phyloP scores from a whole-genome alignment of 2,329 filamentous ascomycete species.

The Aspergillus sp. region DNA sequence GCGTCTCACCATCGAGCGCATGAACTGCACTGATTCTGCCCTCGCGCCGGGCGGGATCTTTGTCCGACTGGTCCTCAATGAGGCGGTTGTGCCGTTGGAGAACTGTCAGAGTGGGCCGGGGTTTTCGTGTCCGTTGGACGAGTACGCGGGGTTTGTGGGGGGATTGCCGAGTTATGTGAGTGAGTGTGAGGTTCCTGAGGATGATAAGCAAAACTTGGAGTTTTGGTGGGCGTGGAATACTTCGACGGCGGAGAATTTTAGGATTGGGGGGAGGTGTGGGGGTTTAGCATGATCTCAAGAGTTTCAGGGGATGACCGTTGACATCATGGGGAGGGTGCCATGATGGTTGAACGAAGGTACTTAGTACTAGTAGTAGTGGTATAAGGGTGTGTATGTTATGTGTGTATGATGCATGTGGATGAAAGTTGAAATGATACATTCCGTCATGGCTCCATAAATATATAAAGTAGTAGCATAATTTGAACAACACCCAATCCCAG shows the following conservation, averaged over 20 bases:
- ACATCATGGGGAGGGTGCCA: too few species aligned
- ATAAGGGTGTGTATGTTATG: too few species aligned
- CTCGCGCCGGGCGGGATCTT: conserved; percentile 18
- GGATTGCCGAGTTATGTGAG: conserved; percentile 13
- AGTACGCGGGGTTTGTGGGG: conserved; percentile 14
- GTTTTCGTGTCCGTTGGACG: conserved; percentile 20
- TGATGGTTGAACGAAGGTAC: too few species aligned
- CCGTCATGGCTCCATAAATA: neutral
- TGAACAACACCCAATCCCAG: neutral
- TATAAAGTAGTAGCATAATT: neutral
- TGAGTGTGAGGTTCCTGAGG: neutral
- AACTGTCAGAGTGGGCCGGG: conserved; percentile 22
- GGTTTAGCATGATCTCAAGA: too few species aligned
- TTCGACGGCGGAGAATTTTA: neutral
- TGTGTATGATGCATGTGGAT: too few species aligned
- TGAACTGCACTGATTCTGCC: conserved; percentile 22
- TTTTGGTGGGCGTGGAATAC: conserved; percentile 5
- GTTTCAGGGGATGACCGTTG: too few species aligned
- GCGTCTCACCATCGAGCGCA: conserved; percentile 25
- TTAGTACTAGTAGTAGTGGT: too few species aligned
- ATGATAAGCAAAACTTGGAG: neutral
- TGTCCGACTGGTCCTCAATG: conserved; percentile 25
- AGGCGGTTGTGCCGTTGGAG: conserved; percentile 24
- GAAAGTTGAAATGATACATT: neutral
- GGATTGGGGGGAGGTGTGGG: neutral